Base-by-base conservation (phyloP, 495 filamentous ascomycete species). In the Xylaria scruposa region DNA sequence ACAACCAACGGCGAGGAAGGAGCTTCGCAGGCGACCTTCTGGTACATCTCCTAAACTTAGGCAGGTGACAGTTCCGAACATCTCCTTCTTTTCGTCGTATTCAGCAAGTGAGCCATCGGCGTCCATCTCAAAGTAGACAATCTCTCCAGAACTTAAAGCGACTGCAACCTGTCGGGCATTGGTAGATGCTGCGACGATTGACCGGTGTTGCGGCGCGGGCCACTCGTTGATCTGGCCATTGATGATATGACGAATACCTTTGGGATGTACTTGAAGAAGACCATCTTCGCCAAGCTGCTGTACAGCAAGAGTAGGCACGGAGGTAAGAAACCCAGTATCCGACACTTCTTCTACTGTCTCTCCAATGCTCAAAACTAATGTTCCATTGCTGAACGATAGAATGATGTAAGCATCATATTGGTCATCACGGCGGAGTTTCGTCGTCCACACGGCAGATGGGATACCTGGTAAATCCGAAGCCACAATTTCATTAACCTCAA, bases 91-190 rank as follows among this genome's bases (percentile, higher is more conserved):
- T 73, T 98, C 95, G 65, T 98, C 94, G 73, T 97, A 97, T 81
- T 98, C 95, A 38, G 94, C 94, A 17, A 99, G 84, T 7, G 91
- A 90, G 12, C 94, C 95, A 82, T 98, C 95, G 2, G 89, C 86
- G 78, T 97, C 97, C 91, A 97, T 93, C 80, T 98, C 97, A 73
- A 99, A 99, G 77, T 98, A 98, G 24, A 96, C 93, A 68, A 99
- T 96, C 78, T 99, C 96, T 13, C 94, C 94, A 17, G 94, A 97
- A 76, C 94, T 97, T 46, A 99, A 83, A 19, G 95, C 96, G 51
- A 99, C 90, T 0, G 94, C 94, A 29, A 98, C 93, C 80, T 99
- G 96, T 53, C 93, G 89, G 71, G 95, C 90, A 75, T 99, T 99
- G 10, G 96, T 94, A 5, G 96, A 91, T 40, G 94, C 95, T n/a